Percentiles rank a stretch among this genome's conserved stretches.
phyloP scores from a whole-genome alignment of 352 stramenopile species.

The Salisapilia sapeloensis region DNA sequence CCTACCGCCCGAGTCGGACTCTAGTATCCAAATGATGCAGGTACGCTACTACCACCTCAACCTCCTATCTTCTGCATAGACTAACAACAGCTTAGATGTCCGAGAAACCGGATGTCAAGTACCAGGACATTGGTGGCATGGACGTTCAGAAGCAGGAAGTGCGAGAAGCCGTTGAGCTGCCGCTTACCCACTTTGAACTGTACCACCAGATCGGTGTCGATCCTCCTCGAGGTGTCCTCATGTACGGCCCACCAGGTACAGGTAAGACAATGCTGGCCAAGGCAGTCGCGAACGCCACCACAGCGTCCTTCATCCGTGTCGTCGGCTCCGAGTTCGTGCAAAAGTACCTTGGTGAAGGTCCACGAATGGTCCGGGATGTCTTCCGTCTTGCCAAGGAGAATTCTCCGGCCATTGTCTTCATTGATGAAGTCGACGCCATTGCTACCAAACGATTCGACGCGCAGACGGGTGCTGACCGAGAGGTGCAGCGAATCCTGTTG shows the following conservation, averaged over 20 bases:
- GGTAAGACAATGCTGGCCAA: conserved; percentile 99
- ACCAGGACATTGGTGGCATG: conserved; percentile 97
- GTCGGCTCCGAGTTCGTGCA: conserved; percentile 99
- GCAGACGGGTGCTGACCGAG: conserved; percentile 92
- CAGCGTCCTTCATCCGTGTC: conserved; percentile 97
- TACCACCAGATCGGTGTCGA: conserved; percentile 99
- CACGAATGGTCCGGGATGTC: conserved; percentile 99
- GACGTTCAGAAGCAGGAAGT: conserved; percentile 99
- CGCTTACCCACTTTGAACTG: conserved; percentile 97
- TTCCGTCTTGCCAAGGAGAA: conserved; percentile 99
- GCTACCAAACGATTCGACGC: conserved; percentile 99
- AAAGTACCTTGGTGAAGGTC: conserved; percentile 99
- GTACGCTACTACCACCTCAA: not conserved
- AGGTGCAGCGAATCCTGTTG: conserved; percentile 98
- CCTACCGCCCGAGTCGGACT: conserved; percentile 97
- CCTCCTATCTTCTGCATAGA: not conserved
- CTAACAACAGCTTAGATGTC: conserved; percentile 57
- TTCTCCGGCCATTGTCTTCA: conserved; percentile 98
- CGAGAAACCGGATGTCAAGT: conserved; percentile 94
- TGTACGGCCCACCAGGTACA: conserved; percentile 93
- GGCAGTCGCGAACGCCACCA: conserved; percentile 97
- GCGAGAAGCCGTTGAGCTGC: conserved; percentile 98
- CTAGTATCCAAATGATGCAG: conserved; percentile 97
- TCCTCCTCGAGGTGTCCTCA: conserved; percentile 93
- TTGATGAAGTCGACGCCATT: conserved; percentile 99